Conservation (phyloP, 2,329 filamentous ascomycete genomes). For the Ampelomyces quisqualis region DNA sequence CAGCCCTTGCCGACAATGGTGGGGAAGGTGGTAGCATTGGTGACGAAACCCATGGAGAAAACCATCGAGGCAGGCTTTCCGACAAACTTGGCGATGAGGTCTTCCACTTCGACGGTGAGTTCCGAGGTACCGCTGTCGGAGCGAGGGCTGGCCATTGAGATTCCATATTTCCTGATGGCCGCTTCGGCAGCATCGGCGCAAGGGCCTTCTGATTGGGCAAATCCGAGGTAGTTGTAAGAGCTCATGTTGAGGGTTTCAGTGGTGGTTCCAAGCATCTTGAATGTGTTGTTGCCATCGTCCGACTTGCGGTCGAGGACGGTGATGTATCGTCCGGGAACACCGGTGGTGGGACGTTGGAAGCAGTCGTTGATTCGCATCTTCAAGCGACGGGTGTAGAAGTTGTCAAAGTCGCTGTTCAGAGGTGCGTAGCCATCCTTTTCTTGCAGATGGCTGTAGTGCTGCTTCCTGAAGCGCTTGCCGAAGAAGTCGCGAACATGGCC, state of each 20-base stretch:
- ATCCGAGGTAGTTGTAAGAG: constrained; percentile 99
- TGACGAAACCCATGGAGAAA: constrained; percentile 98
- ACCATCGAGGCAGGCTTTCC: constrained; percentile 94
- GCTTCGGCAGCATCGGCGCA: constrained; percentile 93
- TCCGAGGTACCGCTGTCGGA: constrained; percentile 85
- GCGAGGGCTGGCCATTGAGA: constrained; percentile 78
- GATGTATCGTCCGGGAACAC: constrained; percentile 91
- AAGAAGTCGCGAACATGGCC: constrained; percentile 97
- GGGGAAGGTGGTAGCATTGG: constrained; percentile 90
- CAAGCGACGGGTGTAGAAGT: constrained; percentile 90
- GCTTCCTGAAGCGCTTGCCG: constrained; percentile 87
- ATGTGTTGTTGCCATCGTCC: constrained; percentile 87
- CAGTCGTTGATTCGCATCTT: constrained; percentile 97
- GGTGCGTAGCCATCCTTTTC: constrained; percentile 87
- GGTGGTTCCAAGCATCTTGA: constrained; percentile 82
- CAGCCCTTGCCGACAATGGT: constrained; percentile 90
- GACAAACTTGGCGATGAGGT: constrained; percentile 84
- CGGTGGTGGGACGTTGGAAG: constrained; percentile 88
- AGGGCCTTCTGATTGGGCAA: constrained; percentile 94
- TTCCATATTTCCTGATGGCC: constrained; percentile 78
- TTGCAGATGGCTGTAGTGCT: constrained; percentile 82
- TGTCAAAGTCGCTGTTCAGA: constrained; percentile 97
- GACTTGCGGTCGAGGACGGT: constrained; percentile 89
- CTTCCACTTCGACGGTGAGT: constrained; percentile 84
- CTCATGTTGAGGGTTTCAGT: constrained; percentile 98